These are phyloP conservation scores for Macrophomina phaseolina DNA, from an alignment of 2,329 filamentous ascomycete species.

Conservation along the genomic window DNA sequence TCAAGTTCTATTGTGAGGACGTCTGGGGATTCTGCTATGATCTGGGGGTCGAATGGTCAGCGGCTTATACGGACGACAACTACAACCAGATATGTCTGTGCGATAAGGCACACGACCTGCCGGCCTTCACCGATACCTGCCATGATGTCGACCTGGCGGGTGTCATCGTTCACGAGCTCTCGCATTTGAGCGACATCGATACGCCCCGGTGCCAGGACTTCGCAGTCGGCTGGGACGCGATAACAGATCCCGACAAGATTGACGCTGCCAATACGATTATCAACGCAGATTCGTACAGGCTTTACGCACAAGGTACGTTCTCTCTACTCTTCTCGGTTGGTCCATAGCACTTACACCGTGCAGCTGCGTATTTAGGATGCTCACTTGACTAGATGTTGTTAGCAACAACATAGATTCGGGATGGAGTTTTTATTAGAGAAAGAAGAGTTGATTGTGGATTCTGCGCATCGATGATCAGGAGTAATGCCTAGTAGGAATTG, in stretches of 20 bases:
- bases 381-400: too few species aligned
- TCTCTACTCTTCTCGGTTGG: slow-evolving; percentile 36
- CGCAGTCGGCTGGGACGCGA: slow-evolving; percentile 47
- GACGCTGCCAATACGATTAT: slow-evolving; percentile 58
- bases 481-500: too few species aligned
- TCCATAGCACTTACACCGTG: too few species aligned
- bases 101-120: slow-evolving; percentile 45
- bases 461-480: too few species aligned
- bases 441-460: too few species aligned
- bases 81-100: not conserved
- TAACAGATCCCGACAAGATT: slow-evolving; percentile 50
- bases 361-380: too few species aligned
- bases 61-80: not conserved
- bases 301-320: slow-evolving; percentile 57
- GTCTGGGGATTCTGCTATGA: not conserved
- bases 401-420: too few species aligned
- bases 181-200: slow-evolving; percentile 61
- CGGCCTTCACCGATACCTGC: slow-evolving; percentile 57
- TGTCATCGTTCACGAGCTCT: slow-evolving; percentile 69
- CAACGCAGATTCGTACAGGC: slow-evolving; percentile 67
- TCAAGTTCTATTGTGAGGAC: slow-evolving; percentile 4
- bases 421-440: too few species aligned
- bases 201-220: slow-evolving; percentile 65
- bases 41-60: not conserved
- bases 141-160: slow-evolving; percentile 69